Evolutionary conservation across 352 stramenopile species (phyloP).

Genomic region (Phytopythium montanum): DNA sequence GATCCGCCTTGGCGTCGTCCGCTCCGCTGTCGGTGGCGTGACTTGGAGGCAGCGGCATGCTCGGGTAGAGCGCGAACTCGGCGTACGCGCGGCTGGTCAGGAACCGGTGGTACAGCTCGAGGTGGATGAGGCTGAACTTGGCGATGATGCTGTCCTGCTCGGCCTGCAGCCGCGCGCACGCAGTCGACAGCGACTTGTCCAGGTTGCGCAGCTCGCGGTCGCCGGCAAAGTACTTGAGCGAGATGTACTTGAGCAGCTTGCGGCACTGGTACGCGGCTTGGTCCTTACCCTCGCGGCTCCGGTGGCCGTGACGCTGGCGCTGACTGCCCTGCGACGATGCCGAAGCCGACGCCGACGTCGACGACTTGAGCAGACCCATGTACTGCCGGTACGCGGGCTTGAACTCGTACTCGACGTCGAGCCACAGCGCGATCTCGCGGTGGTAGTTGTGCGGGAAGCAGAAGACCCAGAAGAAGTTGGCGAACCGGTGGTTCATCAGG

Average conservation of each 20-base stretch:
- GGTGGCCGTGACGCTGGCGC: constrained; percentile 17
- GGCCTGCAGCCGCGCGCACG: constrained; percentile 58
- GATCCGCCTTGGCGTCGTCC: constrained; percentile 29
- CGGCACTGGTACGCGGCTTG: constrained; percentile 55
- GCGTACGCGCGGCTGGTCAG: constrained; percentile 79
- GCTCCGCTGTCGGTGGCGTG: constrained; percentile 8
- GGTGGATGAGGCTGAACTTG: constrained; percentile 83
- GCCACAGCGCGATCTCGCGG: constrained; percentile 78
- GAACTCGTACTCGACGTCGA: constrained; percentile 88
- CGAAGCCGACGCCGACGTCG: too few relatives aligned
- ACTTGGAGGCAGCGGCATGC: constrained; percentile 17
- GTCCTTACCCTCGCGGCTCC: constrained; percentile 53
- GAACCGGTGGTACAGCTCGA: constrained; percentile 85
- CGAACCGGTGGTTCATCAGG: constrained; percentile 85
- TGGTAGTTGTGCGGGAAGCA: constrained; percentile 87
- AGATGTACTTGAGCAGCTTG: constrained; percentile 81
- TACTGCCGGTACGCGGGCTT: constrained; percentile 80
- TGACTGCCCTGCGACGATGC: constrained; percentile 19
- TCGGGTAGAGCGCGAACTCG: constrained; percentile 81
- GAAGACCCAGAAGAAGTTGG: constrained; percentile 89
- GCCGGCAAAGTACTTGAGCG: constrained; percentile 78
- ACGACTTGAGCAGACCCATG: constrained; percentile 50
- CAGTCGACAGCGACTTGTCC: constrained; percentile 60
- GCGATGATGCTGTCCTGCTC: constrained; percentile 83
- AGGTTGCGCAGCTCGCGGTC: constrained; percentile 72